Evolutionary conservation across 2,329 filamentous ascomycete species (phyloP).

Genomic region (Xylaria sp.): DNA sequence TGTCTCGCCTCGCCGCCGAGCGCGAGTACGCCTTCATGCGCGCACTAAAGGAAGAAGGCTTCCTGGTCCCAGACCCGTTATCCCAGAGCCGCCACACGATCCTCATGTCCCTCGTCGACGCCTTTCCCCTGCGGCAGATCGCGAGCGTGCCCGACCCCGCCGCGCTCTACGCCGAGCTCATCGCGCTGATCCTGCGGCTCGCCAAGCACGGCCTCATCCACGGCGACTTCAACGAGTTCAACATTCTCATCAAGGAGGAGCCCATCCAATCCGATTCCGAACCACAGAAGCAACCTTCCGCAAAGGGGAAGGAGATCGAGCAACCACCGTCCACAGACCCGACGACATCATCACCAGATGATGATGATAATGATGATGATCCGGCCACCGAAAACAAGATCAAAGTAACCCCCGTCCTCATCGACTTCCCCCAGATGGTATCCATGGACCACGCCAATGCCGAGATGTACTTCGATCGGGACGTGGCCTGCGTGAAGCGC

Average conservation of each 20-base stretch:
- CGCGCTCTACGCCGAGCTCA: conserved; percentile 88
- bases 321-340: background rate
- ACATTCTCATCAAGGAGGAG: conserved; percentile 90
- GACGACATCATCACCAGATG: conserved; percentile 38
- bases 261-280: conserved; percentile 35
- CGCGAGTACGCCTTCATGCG: conserved; percentile 97
- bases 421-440: conserved; percentile 98
- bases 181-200: conserved; percentile 83
- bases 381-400: background rate
- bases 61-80: conserved; percentile 88
- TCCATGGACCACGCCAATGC: conserved; percentile 94
- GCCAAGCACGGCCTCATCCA: conserved; percentile 92
- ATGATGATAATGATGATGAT: background rate
- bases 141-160: conserved; percentile 84
- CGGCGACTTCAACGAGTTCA: conserved; percentile 99
- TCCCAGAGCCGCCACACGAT: conserved; percentile 94
- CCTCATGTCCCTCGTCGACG: conserved; percentile 93
- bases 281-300: conserved; percentile 48
- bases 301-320: conserved; percentile 35
- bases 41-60: conserved; percentile 82
- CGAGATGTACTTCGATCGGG: conserved; percentile 96
- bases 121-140: conserved; percentile 90
- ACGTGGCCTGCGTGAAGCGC: conserved; percentile 93
- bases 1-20: conserved; percentile 89
- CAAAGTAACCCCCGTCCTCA: conserved; percentile 79